These are phyloP conservation scores for Amylocystis lapponica DNA, from an alignment of 768 basidiomycete species.

Conservation along the genomic window DNA sequence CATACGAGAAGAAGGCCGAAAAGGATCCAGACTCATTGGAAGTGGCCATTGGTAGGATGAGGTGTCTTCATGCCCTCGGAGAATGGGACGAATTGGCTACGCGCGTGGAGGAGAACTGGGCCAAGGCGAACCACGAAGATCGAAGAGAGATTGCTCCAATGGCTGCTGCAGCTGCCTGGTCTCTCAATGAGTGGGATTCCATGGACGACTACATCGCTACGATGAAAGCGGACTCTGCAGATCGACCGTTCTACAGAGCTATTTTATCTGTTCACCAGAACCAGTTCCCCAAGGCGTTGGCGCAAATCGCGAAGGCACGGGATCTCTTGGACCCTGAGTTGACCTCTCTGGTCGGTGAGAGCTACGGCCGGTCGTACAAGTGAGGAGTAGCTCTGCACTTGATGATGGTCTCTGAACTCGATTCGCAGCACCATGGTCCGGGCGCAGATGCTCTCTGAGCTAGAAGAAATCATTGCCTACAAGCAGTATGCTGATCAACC, in stretches of 20 bases:
- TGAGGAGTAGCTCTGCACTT: conserved; percentile 35
- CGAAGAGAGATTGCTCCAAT: conserved; percentile 91
- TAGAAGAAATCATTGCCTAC: conserved; percentile 96
- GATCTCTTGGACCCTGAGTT: conserved; percentile 90
- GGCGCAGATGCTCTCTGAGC: conserved; percentile 95
- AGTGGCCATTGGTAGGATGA: conserved; percentile 85
- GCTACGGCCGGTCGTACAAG: conserved; percentile 97
- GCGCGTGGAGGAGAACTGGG: conserved; percentile 87
- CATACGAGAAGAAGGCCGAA: conserved; percentile 75
- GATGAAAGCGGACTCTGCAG: conserved; percentile 90
- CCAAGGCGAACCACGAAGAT: conserved; percentile 74
- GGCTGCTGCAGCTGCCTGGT: conserved; percentile 97
- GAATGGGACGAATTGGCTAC: conserved; percentile 92
- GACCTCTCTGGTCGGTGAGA: conserved; percentile 88
- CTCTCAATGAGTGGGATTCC: conserved; percentile 91
- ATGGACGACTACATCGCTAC: conserved; percentile 97
- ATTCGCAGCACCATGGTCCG: conserved; percentile 81
- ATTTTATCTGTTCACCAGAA: conserved; percentile 95
- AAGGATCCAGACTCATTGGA: conserved; percentile 74
- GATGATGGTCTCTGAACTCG: conserved; percentile 4
- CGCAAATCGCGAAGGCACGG: conserved; percentile 88
- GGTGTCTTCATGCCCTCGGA: conserved; percentile 92
- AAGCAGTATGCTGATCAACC: conserved; percentile 93
- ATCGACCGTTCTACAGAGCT: conserved; percentile 93
- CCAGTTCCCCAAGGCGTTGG: conserved; percentile 86